Evolutionary conservation across 2,329 filamentous ascomycete species (phyloP), one percentile per base, ranked within the genome.

Genomic region (Blastomyces gilchristii): DNA sequence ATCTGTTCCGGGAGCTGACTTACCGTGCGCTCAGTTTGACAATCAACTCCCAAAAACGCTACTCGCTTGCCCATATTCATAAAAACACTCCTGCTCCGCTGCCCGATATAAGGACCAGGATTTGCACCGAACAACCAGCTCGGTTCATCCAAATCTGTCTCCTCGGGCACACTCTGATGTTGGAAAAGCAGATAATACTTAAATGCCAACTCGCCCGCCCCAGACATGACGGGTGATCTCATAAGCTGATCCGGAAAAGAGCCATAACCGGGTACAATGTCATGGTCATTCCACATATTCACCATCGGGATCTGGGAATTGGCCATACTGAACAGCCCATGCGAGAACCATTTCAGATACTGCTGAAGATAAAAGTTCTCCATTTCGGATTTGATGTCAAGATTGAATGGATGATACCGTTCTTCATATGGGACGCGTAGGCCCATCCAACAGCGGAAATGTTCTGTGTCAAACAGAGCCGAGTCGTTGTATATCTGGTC

Each of bases 161-260:
- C 94, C 56, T 87, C 84, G 0, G 85, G 78, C 3, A 96, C 81
- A 68, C 89, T 96, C 74, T 99, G 95, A 69, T 99, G 94, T 74
- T 99, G 94, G 78, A 99, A 99, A 9, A 99, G 83, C 86, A 99
- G 88, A 71, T 99, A 99, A 76, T 97, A 99, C 74, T 99, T 99
- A 83, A 94, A 97, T 0, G 93, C 93, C 59, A 97, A 86, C 47
- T 88, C 89, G 2, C 94, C 95, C 9, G 99, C 76, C 0, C 95
- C 94, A 1, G 87, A 88, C 73, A 99, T 96, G 0, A 97, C 90
- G 0, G 90, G 88, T 2, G 90, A 90, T 67, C 84, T 85, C 91
- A 97, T 97, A 71, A 96, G 94, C 68, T 90, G 85, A 68, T 97
- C 85, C 3, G 92, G 87, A 73, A 97, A 99, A 0, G 91, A 96